Evolutionary conservation across 108 stramenopile species (phyloP), one percentile per base, ranked within the genome.

Genomic region (Mayamaea pseudoterrestris): DNA sequence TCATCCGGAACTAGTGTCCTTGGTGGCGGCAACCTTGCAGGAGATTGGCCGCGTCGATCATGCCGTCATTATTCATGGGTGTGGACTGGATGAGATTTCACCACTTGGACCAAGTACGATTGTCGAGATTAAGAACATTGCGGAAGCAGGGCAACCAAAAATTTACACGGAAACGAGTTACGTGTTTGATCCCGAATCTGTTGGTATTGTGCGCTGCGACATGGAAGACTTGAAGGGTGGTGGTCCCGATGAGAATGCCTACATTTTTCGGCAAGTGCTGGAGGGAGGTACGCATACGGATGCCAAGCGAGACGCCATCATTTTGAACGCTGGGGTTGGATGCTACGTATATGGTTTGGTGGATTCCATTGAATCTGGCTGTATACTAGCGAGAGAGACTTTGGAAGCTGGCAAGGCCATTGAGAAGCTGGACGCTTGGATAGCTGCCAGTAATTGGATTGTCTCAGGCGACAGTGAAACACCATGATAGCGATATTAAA

Each of bases 61-160:
- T 64, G 98, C 91, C 11, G 85, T 96, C 11, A 86, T 99, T 16
- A 90, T 99, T 42, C 96, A 99, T 69, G 96, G 98, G 5, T 78
- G 76, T 7, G 96, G 96, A 0, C 71, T 99, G 56, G 98, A 99
- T 71, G 98, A 99, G 68, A 95, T 99, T 35, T 83, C 84, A 55
- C 95, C 98, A 6, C 41, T 99, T 36, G 98, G 96, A 17, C 90
- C 92, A 24, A 90, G 91, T 3, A 80, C 73, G 25, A 76, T 96
- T 52, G 49, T 96, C 13, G 95, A 96, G 73, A 85, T 90, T 35
- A 80, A 80, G 53, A 85, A 85, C 29, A 69, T 49, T 24, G 83
- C 79, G 12, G 65, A 72, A n/a, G 40, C 55, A 17, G 93, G 90
- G 9, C 71, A 76, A 32, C 53, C 73, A 17, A 76, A 70, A 48